A percentile compares a stretch with the other conserved stretches of the same genome.
Evolutionary conservation across 2,329 filamentous ascomycete species (phyloP).

Genomic region (Tolypocladium inflatum): DNA sequence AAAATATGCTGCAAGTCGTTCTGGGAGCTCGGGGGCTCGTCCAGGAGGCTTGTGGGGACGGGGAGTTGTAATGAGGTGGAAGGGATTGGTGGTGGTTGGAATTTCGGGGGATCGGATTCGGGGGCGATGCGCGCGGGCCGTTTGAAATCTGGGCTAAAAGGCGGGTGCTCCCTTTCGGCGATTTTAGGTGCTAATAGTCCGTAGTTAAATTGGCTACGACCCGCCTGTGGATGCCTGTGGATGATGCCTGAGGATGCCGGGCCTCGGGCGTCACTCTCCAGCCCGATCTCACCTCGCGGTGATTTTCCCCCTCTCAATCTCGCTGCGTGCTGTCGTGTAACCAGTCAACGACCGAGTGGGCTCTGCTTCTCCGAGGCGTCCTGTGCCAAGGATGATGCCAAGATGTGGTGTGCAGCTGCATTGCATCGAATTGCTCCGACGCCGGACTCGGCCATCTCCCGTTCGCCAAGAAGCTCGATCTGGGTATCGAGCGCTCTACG

Average conservation of each 20-base stretch:
- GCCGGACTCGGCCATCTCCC: neutral
- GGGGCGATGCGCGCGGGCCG: neutral
- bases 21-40: too few relatives aligned
- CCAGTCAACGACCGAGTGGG: neutral
- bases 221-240: neutral
- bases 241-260: neutral
- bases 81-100: neutral
- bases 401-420: neutral
- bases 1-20: neutral
- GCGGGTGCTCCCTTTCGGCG: neutral
- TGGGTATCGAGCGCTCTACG: neutral
- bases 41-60: neutral
- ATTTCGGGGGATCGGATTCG: neutral
- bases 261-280: too few relatives aligned
- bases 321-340: neutral
- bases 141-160: neutral
- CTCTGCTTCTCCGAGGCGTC: neutral
- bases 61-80: neutral
- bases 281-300: too few relatives aligned
- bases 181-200: neutral
- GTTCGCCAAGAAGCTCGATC: neutral
- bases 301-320: neutral
- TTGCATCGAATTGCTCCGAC: neutral
- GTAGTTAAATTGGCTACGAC: neutral
- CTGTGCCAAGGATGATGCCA: neutral